phyloP scores from a whole-genome alignment of 306 rosid genomes.

The Mimosa bimucronata region DNA sequence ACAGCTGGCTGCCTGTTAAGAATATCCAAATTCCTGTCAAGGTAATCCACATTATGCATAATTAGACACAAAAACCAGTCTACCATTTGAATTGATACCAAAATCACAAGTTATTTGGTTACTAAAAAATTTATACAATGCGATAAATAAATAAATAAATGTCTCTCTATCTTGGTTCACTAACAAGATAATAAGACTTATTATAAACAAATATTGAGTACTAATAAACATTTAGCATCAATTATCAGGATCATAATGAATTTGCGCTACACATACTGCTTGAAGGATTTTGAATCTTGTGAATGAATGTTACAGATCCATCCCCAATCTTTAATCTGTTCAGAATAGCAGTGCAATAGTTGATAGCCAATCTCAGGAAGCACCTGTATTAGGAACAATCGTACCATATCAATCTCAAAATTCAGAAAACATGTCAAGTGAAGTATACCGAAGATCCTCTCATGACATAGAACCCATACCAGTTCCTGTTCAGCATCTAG shows the following conservation, averaged over 20 bases:
- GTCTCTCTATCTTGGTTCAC: constrained; percentile 23
- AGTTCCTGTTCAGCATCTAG: constrained; percentile 79
- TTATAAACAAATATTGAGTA: neutral
- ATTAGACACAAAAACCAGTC: neutral
- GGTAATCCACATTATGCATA: constrained; percentile 31
- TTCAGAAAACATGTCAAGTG: constrained; percentile 25
- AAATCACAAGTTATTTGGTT: constrained; percentile 20
- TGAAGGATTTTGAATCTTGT: constrained; percentile 68
- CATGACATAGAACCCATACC: constrained; percentile 56
- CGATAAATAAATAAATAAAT: constrained; percentile 5
- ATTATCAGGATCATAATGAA: constrained; percentile 23
- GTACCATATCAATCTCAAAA: constrained; percentile 36
- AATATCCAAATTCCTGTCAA: constrained; percentile 75
- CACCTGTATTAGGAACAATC: constrained; percentile 51
- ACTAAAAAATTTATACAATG: constrained; percentile 21
- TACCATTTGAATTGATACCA: constrained; percentile 27
- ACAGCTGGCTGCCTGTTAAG: constrained; percentile 65
- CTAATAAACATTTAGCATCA: constrained; percentile 23
- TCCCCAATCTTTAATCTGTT: constrained; percentile 82
- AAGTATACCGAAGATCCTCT: constrained; percentile 34
- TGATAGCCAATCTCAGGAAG: constrained; percentile 88
- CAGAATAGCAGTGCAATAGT: constrained; percentile 70
- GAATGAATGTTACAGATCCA: constrained; percentile 85
- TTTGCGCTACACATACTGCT: constrained; percentile 52
- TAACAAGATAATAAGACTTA: neutral